These are phyloP conservation scores for Diaporthe eres DNA, from an alignment of 2,329 filamentous ascomycete genomes.

Conservation along the genomic window DNA sequence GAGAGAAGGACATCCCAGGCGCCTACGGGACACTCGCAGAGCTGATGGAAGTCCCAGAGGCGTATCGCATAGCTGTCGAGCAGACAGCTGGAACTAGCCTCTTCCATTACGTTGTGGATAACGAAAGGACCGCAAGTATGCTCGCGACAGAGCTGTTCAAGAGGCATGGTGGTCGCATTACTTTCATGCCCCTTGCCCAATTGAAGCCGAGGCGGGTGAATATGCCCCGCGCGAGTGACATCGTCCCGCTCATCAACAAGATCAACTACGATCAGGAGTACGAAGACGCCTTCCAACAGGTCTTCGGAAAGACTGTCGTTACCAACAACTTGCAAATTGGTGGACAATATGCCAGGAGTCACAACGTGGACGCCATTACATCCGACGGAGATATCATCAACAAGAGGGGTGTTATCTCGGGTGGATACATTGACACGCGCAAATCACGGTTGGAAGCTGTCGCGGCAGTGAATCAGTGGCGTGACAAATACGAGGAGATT, in stretches of 20 bases:
- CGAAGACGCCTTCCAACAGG: slow-evolving; percentile 90
- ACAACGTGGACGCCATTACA: slow-evolving; percentile 93
- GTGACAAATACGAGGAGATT: slow-evolving; percentile 80
- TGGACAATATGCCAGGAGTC: slow-evolving; percentile 90
- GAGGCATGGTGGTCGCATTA: slow-evolving; percentile 86
- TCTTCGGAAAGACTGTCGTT: slow-evolving; percentile 95
- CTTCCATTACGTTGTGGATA: slow-evolving; percentile 97
- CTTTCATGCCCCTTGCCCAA: slow-evolving; percentile 93
- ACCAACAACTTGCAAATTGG: slow-evolving; percentile 92
- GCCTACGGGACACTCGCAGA: slow-evolving; percentile 95
- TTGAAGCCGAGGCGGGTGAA: slow-evolving; percentile 79
- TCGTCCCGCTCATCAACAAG: slow-evolving; percentile 88
- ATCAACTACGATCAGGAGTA: slow-evolving; percentile 83
- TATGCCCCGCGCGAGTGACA: slow-evolving; percentile 88
- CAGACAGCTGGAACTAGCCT: slow-evolving; percentile 92
- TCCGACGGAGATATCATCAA: slow-evolving; percentile 95
- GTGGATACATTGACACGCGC: slow-evolving; percentile 90
- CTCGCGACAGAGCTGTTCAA: slow-evolving; percentile 85
- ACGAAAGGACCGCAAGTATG: slow-evolving; percentile 86
- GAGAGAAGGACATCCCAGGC: slow-evolving; percentile 83
- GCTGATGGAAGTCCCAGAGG: slow-evolving; percentile 87
- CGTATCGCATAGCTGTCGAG: slow-evolving; percentile 90
- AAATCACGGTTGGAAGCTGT: slow-evolving; percentile 91
- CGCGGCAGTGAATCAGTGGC: slow-evolving; percentile 79
- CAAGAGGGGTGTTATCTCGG: slow-evolving; percentile 94